Base-by-base conservation (phyloP, 2,329 filamentous ascomycete genomes). In the Fusarium torreyae region DNA sequence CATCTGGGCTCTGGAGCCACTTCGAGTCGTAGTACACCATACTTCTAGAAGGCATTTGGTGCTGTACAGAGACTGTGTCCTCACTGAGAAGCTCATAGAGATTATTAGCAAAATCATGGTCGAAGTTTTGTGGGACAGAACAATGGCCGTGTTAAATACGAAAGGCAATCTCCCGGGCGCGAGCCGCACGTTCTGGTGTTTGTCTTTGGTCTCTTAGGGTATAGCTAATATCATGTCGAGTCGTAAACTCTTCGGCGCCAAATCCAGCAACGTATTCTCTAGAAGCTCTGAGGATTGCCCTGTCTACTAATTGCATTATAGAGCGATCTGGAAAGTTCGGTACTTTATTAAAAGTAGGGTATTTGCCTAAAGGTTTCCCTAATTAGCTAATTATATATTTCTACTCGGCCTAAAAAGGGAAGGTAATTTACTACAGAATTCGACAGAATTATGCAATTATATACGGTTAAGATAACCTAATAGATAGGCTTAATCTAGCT, bases 171-270 rank as follows among this genome's bases (percentile, higher is more conserved):
- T 65, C 58, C 1, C 14, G 14, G 1, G 51, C 63, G 0, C 66
- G 57, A 2, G 3, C 11, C 11, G 57, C 43, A 10, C 54, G 50
- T 10, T 20, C 43, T 4, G 55, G 34, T 2, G 13, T 2, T 7
- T 14, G 18, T 5, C 14, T 28, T 2, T 13, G 13, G 6, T 70
- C 67, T 34, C 73, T 67, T 2, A 57, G 11, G 2, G 3, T 8
- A 14, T 75, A 75, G 11, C 2, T 31, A 0, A 22, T 18, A 44
- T 76, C 73, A 17, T 63, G 4, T 0, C 56, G 7, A 1, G 34
- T 44, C 2, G 57, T 65, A 11, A 68, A 64, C 2, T 52, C 59
- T 42, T 76, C 75, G 0, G 71, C 72, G 0, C 74, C 75, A 40
- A 54, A 76, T 0, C 63, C 65, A 2, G 68, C 70, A 1, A 71